Evolutionary conservation across 352 stramenopile species (phyloP).

Genomic region (Phytophthora crassamura): DNA sequence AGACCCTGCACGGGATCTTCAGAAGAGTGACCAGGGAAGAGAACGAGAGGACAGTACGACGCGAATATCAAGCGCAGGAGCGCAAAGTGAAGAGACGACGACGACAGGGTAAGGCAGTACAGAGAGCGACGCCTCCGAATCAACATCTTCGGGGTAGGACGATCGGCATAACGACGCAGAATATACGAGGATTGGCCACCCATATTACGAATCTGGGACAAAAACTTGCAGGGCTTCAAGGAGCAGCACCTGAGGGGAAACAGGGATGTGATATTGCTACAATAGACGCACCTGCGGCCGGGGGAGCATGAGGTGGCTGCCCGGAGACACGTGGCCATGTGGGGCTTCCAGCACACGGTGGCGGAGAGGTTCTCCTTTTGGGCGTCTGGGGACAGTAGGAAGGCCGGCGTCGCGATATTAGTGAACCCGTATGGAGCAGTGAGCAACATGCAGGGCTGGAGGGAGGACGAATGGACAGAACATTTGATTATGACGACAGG

Average conservation of each 20-base stretch:
- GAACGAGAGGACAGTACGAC: no score
- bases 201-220: neutral
- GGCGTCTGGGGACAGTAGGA: neutral
- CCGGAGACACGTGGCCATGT: constrained; percentile 5
- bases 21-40: no score
- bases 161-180: neutral
- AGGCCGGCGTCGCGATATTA: constrained; percentile 8
- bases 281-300: constrained; percentile 7
- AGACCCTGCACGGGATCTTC: no score
- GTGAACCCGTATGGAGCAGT: constrained; percentile 15
- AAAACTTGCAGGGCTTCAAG: constrained; percentile 9
- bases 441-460: neutral
- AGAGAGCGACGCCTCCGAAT: no score
- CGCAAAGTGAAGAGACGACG: no score
- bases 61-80: no score
- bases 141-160: constrained; percentile 5
- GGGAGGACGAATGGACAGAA: neutral
- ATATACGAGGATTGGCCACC: constrained; percentile 4
- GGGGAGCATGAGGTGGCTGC: neutral
- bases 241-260: constrained; percentile 1
- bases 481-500: constrained; percentile 13
- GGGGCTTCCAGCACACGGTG: neutral
- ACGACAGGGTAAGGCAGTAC: no score
- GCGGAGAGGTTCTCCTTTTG: neutral
- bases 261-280: constrained; percentile 9